These are phyloP conservation scores for Pseudotsuga menziesii DNA, from an alignment of 75 land plant species.

Conservation along the genomic window DNA sequence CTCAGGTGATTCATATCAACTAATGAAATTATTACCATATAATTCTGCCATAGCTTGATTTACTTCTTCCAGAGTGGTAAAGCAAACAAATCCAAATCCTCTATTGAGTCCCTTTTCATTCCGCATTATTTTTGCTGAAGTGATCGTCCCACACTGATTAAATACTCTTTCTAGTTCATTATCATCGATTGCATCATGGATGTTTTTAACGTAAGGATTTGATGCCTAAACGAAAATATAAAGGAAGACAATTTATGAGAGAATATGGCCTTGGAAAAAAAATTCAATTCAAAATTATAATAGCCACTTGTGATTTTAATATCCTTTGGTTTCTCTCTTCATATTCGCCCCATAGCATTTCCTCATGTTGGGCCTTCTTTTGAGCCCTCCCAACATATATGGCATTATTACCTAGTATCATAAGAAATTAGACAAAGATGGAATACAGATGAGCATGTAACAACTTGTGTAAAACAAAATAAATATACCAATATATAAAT, in stretches of 20 bases:
- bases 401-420: conserved; percentile 32
- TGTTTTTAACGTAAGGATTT: conserved; percentile 64
- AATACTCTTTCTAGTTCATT: conserved; percentile 43
- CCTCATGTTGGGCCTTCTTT: conserved; percentile 52
- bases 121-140: conserved; percentile 56
- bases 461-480: not conserved
- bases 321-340: conserved; percentile 53
- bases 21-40: conserved; percentile 29
- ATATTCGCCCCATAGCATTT: conserved; percentile 38
- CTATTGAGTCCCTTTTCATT: conserved; percentile 60
- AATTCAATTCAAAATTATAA: too few relatives aligned
- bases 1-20: not conserved
- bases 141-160: conserved; percentile 51
- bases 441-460: not conserved
- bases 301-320: too few relatives aligned
- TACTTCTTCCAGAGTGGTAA: conserved; percentile 59
- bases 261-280: not conserved
- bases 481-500: not conserved
- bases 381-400: conserved; percentile 69
- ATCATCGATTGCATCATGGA: too few relatives aligned
- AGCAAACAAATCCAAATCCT: conserved; percentile 82
- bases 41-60: conserved; percentile 52
- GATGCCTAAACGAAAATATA: conserved; percentile 31
- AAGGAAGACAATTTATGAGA: not conserved
- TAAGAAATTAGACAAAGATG: too few relatives aligned